These are phyloP conservation scores for Pigoraptor vietnamica DNA, from an alignment of 78 protist species.

Conservation along the genomic window DNA sequence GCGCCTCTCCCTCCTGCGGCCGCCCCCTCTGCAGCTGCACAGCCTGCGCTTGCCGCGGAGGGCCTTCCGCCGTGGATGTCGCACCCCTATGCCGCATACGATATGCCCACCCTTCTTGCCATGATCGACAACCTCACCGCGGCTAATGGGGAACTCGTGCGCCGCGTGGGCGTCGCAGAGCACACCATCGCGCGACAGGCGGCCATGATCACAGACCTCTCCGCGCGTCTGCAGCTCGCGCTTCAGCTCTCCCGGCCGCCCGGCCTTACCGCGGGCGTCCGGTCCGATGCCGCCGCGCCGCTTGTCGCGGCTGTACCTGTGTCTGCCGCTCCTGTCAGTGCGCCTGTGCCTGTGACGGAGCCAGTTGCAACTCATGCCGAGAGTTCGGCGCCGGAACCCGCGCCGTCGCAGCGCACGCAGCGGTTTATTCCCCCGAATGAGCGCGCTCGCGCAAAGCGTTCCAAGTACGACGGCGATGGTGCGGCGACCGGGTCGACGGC, in stretches of 20 bases:
- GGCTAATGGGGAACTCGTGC: background rate
- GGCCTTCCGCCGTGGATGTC: background rate
- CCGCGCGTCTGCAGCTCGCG: background rate
- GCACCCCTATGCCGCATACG: background rate
- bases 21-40: background rate
- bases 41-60: background rate
- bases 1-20: too few species aligned
- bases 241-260: background rate
- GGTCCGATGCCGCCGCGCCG: too few species aligned
- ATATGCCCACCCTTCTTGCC: background rate
- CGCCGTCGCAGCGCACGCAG: background rate
- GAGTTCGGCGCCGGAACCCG: background rate
- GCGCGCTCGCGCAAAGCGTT: background rate
- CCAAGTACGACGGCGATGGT: background rate
- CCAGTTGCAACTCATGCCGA: too few species aligned
- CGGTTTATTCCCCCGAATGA: background rate
- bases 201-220: background rate
- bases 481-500: background rate
- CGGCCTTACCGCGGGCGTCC: background rate
- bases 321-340: too few species aligned
- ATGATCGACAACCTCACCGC: background rate
- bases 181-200: background rate
- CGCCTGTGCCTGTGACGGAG: too few species aligned
- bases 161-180: background rate
- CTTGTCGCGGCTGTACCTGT: too few species aligned